Evolutionary conservation across 495 filamentous ascomycete species (phyloP), one percentile per base, ranked within the genome.

Genomic region (Aspergillus wentii): DNA sequence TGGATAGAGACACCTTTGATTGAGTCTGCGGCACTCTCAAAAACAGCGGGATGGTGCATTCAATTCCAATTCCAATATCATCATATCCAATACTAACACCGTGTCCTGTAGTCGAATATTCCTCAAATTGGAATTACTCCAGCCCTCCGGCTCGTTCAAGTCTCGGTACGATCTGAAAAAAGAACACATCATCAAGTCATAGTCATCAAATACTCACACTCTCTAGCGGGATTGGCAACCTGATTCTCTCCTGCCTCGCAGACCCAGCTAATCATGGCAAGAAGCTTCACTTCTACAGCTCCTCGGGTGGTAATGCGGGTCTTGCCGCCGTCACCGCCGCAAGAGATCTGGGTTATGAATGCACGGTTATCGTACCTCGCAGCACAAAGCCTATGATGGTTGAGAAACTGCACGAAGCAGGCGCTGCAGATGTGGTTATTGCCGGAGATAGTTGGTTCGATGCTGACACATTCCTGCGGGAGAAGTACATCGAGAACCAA

Each of bases 131-230:
- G 91, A 97, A 32, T 81, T 83, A 49, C 75, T 91, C 37, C 91
- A 97, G 51, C 91, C 91, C 2, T 83, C 83, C 0, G 88, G 87
- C 22, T 91, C 87, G 5, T 97, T 95, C 75, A 97, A 95, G 59
- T 92, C 89, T 8, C 79, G 88, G 71, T 77, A 63, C n/a, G 47
- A 43, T 30, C 15, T 17, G 17, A 6, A 22, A 20, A 25, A 27
- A 6, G 15, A 17, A 7, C 30, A 28, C 11, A 21, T 17, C 9
- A 30, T 18, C 9, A n/a, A n/a, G n/a, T n/a, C n/a, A 10, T n/a
- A 25, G 13, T 9, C 11, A 30, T 2, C 8, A 33, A 16, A 22
- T 17, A 33, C 13, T 42, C 6, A 26, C 38, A 38, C 33, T 46
- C 30, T 10, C 30, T 20, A 77, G 79, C 53, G 90, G 86, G 26